Percentiles rank a stretch among this genome's conserved stretches.
Conservation (phyloP, 2,329 filamentous ascomycete species). For the Periglandula ipomoeae region DNA sequence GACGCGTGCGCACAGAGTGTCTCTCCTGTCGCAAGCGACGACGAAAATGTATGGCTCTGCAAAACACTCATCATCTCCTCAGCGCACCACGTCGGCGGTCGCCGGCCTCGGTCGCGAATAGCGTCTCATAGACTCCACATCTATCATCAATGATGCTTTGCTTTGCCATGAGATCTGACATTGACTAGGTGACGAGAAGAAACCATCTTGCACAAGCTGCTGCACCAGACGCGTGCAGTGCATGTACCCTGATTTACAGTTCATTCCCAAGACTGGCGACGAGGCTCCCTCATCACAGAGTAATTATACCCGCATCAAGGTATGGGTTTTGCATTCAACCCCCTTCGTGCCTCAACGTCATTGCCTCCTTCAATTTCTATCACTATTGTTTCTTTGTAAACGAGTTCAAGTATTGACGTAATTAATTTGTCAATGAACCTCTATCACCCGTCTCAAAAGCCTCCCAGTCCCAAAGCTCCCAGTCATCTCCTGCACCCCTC, state of each 20-base stretch:
- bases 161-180: too few species aligned
- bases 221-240: slow-evolving; percentile 8
- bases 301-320: slow-evolving; percentile 8
- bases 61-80: too few species aligned
- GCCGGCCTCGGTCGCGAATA: too few species aligned
- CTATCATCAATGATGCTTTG: too few species aligned
- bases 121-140: too few species aligned
- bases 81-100: too few species aligned
- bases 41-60: slow-evolving; percentile 11
- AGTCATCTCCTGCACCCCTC: neutral
- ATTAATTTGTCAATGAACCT: slow-evolving; percentile 6
- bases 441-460: slow-evolving; percentile 1
- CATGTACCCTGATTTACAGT: slow-evolving; percentile 10
- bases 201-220: slow-evolving; percentile 12
- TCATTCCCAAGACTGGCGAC: slow-evolving; percentile 4
- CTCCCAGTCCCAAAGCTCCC: neutral
- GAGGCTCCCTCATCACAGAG: neutral
- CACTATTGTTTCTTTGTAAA: too few species aligned
- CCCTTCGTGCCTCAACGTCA: too few species aligned
- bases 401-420: too few species aligned
- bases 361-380: too few species aligned
- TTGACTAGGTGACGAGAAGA: slow-evolving; percentile 12
- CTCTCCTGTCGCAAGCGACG: slow-evolving; percentile 12
- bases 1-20: slow-evolving; percentile 14
- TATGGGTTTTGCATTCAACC: too few species aligned